Evolutionary conservation across 257 asterid genomes (phyloP), one percentile per base, ranked within the genome.

Genomic region (Misopates orontium): DNA sequence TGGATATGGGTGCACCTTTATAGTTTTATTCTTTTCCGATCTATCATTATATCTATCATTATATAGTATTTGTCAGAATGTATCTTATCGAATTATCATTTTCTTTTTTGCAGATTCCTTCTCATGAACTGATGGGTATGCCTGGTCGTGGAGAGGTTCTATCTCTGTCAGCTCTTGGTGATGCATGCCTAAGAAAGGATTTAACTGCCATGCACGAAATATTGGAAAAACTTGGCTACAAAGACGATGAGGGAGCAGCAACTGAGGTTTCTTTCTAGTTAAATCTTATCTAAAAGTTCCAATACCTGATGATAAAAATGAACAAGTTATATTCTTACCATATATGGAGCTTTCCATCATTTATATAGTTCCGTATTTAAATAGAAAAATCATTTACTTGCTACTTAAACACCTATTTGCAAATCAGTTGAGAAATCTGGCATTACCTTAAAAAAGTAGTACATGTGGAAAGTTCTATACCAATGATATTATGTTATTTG

Each of bases 111-210:
- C 80, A 90, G 96, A 91, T 86, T 51, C 89, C 91, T 19, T 88
- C 96, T 7, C 67, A 84, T 31, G 85, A 74, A 51, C 54, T 84
- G 68, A 49, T 84, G 77, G 82, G 90, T 17, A 73, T 84, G 73
- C 71, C 79, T 60, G 53, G 66, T 42, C 53, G 66, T 16, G 66
- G 66, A 61, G 66, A 61, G 12, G 66, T 60, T 19, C 66, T 49
- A 61, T 31, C 66, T 22, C n/a, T 61, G 53, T 61, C 66, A 75
- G 82, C 8, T 75, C 90, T 10, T 49, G 97, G 97, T 1, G 96
- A 91, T 77, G 97, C 96, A 58, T 91, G 97, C 79, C 72, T 86
- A 77, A 81, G 97, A 73, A 79, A 71, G 82, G 97, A 91, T 75
- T 90, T 91, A 48, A 88, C 97, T 31, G 97, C 97, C 59, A 82